phyloP scores from a whole-genome alignment of 306 rosid genomes.

The Pyrus bretschneideri region DNA sequence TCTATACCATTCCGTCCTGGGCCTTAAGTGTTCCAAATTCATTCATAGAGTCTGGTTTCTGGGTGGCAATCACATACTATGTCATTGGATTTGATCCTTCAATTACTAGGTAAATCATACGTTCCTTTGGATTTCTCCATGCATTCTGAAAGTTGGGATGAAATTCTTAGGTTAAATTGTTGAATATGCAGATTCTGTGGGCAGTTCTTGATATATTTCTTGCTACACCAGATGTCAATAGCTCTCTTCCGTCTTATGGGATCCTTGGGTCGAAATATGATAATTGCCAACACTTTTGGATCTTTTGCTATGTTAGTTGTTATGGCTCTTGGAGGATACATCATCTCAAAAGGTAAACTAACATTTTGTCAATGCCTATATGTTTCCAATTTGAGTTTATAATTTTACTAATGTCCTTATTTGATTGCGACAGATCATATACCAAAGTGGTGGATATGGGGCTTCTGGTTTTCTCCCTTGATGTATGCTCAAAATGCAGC shows the following conservation, averaged over 20 bases:
- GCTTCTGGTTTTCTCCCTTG: conserved; percentile 97
- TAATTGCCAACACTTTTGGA: conserved; percentile 94
- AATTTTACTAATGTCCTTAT: conserved; percentile 11
- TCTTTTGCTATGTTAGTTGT: conserved; percentile 98
- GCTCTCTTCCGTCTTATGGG: conserved; percentile 94
- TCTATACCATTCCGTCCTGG: conserved; percentile 92
- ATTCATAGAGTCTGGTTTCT: conserved; percentile 83
- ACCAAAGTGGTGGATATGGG: conserved; percentile 99
- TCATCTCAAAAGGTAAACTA: conserved; percentile 72
- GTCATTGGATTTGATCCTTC: conserved; percentile 93
- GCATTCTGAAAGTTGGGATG: conserved; percentile 18
- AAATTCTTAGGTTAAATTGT: conserved; percentile 12
- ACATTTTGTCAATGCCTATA: conserved; percentile 14
- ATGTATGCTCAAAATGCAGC: conserved; percentile 95
- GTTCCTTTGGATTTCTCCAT: conserved; percentile 13
- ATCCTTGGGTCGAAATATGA: conserved; percentile 96
- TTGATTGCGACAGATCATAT: conserved; percentile 52
- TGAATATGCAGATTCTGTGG: conserved; percentile 59
- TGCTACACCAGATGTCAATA: conserved; percentile 95
- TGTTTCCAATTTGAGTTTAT: conserved; percentile 12
- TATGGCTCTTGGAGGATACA: conserved; percentile 95
- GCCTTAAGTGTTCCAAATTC: conserved; percentile 76
- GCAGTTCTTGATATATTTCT: conserved; percentile 77
- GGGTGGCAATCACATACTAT: conserved; percentile 89
- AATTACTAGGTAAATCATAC: conserved; percentile 51